Conservation (phyloP, 225 moss, liverwort and hornwort genomes). For the Ulota crispa region DNA sequence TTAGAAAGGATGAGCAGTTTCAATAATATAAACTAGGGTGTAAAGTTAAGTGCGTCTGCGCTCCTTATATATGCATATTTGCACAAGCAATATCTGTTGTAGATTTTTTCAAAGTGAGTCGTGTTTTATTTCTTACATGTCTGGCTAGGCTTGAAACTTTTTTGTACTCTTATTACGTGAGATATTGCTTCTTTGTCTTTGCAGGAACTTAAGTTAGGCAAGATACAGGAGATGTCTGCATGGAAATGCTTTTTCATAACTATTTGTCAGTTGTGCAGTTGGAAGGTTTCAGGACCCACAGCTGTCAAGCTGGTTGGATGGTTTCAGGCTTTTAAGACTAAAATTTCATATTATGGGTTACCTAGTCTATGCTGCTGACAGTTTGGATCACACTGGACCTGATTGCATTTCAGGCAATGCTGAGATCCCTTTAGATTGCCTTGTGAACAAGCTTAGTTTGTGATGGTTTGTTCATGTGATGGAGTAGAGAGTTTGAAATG, state of each 20-base stretch:
- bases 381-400: background rate
- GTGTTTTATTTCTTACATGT: background rate
- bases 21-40: conserved; percentile 5
- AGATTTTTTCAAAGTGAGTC: background rate
- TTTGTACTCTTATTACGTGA: background rate
- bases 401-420: background rate
- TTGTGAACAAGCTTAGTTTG: background rate
- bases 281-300: background rate
- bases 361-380: background rate
- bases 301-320: conserved; percentile 11
- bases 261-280: background rate
- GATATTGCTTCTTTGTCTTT: background rate
- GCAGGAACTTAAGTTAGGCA: background rate
- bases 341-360: background rate
- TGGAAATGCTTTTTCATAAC: background rate
- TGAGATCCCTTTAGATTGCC: background rate
- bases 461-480: conserved; percentile 3
- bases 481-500: background rate
- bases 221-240: background rate
- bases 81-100: background rate
- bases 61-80: conserved; percentile 3
- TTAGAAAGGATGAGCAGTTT: conserved; percentile 18
- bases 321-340: background rate
- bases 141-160: background rate
- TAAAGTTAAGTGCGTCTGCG: conserved; percentile 5